These are phyloP conservation scores for Thelephora terrestris DNA, from an alignment of 1,284 basidiomycete species.

Conservation along the genomic window DNA sequence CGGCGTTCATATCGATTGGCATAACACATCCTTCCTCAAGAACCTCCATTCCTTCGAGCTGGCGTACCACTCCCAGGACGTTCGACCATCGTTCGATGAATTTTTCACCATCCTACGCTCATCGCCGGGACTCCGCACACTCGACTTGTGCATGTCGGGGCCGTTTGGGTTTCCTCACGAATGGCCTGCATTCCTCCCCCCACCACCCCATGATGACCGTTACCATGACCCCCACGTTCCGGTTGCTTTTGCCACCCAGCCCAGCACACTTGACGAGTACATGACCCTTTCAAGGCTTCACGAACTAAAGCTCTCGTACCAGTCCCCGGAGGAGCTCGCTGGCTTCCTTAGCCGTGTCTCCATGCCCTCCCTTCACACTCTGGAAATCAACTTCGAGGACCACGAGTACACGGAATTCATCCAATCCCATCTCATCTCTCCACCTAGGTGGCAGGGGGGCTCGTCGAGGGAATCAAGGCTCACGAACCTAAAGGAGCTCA, in stretches of 20 bases:
- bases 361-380: slow-evolving; percentile 35
- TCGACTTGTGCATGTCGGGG: slow-evolving; percentile 43
- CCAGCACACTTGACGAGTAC: slow-evolving; percentile 13
- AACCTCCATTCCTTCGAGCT: slow-evolving; percentile 42
- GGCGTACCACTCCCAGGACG: slow-evolving; percentile 45
- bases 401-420: slow-evolving; percentile 40
- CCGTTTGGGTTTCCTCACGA: slow-evolving; percentile 30
- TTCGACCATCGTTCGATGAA: slow-evolving; percentile 41
- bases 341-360: slow-evolving; percentile 38
- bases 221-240: slow-evolving; percentile 8
- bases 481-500: slow-evolving; percentile 4
- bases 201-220: slow-evolving; percentile 3
- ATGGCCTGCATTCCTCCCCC: slow-evolving; percentile 22
- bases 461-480: slow-evolving; percentile 33
- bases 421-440: slow-evolving; percentile 25
- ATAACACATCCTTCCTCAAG: slow-evolving; percentile 29
- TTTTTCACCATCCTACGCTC: slow-evolving; percentile 37
- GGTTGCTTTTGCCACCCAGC: slow-evolving; percentile 5
- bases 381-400: slow-evolving; percentile 42
- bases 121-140: slow-evolving; percentile 37
- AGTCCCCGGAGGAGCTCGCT: slow-evolving; percentile 31
- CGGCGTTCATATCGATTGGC: slow-evolving; percentile 60
- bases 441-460: slow-evolving; percentile 24
- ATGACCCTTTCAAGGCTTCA: slow-evolving; percentile 38
- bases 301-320: slow-evolving; percentile 37